Percentiles rank a stretch among this genome's conserved stretches.
Evolutionary conservation across 805 yeast species (phyloP).

Genomic region (Saccharomycopsis selenospora): DNA sequence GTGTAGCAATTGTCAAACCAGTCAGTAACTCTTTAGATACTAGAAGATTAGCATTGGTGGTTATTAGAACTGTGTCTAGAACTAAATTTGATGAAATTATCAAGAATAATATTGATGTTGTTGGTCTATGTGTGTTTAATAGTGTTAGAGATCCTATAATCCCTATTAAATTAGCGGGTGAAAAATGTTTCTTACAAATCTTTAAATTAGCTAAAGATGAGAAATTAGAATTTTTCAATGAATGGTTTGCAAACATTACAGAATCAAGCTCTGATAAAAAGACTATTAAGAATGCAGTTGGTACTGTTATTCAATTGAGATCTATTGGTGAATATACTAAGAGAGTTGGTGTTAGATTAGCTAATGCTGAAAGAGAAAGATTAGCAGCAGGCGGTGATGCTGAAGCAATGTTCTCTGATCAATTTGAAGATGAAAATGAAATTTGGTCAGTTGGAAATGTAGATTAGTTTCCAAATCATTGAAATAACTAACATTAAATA

Average conservation of each 20-base stretch:
- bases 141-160: slow-evolving; percentile 83
- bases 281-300: slow-evolving; percentile 36
- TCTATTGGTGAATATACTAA: slow-evolving; percentile 83
- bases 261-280: slow-evolving; percentile 29
- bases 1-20: slow-evolving; percentile 45
- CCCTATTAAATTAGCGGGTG: slow-evolving; percentile 92
- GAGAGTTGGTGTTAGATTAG: slow-evolving; percentile 84
- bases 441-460: slow-evolving; percentile 84
- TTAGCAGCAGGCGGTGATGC: slow-evolving; percentile 85
- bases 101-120: slow-evolving; percentile 42
- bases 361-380: slow-evolving; percentile 80
- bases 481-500: too few species aligned
- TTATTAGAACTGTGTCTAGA: slow-evolving; percentile 67
- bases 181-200: slow-evolving; percentile 72
- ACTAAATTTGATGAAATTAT: slow-evolving; percentile 44
- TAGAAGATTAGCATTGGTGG: slow-evolving; percentile 71
- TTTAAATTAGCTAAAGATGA: slow-evolving; percentile 68
- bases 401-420: slow-evolving; percentile 76
- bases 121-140: slow-evolving; percentile 70
- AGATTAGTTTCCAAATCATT: too few species aligned
- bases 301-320: slow-evolving; percentile 49
- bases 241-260: slow-evolving; percentile 48
- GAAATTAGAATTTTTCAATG: slow-evolving; percentile 42
- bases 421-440: slow-evolving; percentile 78
- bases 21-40: slow-evolving; percentile 62